Conservation (phyloP, 371 early-diverging fungal genomes). For the Rhizomucor miehei region DNA sequence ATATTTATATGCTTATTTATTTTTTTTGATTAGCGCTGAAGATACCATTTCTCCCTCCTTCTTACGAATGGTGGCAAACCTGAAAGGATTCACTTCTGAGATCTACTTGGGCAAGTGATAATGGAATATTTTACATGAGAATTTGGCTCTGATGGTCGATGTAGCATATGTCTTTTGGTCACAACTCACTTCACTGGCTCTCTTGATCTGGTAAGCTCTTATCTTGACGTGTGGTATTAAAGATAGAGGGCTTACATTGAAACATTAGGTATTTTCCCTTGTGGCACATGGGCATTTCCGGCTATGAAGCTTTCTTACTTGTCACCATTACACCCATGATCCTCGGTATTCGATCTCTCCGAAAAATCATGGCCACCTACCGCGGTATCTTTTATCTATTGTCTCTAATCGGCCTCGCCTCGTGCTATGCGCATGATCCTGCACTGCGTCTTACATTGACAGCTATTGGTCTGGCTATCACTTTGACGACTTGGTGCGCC, state of each 20-base stretch:
- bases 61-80: constrained; percentile 18
- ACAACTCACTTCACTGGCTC: constrained; percentile 68
- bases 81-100: constrained; percentile 46
- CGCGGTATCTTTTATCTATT: constrained; percentile 58
- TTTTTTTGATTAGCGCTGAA: constrained; percentile 25
- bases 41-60: constrained; percentile 37
- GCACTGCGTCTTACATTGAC: constrained; percentile 58
- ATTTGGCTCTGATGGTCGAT: no score
- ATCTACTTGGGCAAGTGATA: constrained; percentile 52
- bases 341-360: constrained; percentile 61
- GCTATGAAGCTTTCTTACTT: constrained; percentile 73
- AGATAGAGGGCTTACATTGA: background rate
- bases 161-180: constrained; percentile 51
- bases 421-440: constrained; percentile 59
- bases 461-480: constrained; percentile 58
- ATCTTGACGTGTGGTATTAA: no score
- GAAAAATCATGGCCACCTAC: constrained; percentile 51
- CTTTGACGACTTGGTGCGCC: constrained; percentile 57
- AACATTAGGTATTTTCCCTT: constrained; percentile 63
- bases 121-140: no score
- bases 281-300: constrained; percentile 86
- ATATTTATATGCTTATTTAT: background rate
- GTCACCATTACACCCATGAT: constrained; percentile 58
- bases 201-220: constrained; percentile 70
- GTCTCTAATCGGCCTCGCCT: constrained; percentile 63